A percentile compares a stretch with the other conserved stretches of the same genome.
Conservation (phyloP, 345 rosid species). For the Aurinia saxatilis region DNA sequence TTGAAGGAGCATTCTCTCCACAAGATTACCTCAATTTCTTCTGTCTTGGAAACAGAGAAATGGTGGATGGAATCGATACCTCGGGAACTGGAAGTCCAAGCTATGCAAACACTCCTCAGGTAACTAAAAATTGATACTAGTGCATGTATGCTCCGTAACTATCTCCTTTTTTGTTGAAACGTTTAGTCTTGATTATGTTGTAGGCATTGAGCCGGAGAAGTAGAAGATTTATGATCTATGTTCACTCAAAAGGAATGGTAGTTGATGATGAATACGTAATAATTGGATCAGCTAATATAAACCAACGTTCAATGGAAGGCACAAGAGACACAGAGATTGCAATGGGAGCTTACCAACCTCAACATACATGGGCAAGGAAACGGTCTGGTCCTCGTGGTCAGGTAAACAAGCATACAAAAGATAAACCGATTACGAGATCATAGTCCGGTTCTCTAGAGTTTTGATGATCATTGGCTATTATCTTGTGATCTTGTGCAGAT, state of each 20-base stretch:
- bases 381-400: constrained; percentile 50
- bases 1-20: constrained; percentile 57
- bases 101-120: constrained; percentile 55
- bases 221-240: constrained; percentile 76
- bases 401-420: constrained; percentile 29
- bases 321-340: constrained; percentile 93
- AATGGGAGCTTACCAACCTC: constrained; percentile 91
- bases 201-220: constrained; percentile 53
- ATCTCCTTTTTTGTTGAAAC: background rate
- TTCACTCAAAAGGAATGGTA: constrained; percentile 91
- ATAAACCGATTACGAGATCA: background rate
- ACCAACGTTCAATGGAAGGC: constrained; percentile 88
- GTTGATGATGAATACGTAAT: constrained; percentile 84
- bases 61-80: constrained; percentile 29
- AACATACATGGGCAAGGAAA: constrained; percentile 49
- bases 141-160: background rate
- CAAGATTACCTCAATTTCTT: constrained; percentile 80
- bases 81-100: constrained; percentile 23
- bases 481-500: constrained; percentile 35
- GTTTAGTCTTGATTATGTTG: background rate
- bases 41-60: constrained; percentile 86
- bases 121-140: constrained; percentile 1
- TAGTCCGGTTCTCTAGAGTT: background rate
- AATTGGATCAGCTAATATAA: constrained; percentile 87
- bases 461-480: background rate